Evolutionary conservation across 2,329 filamentous ascomycete genomes (phyloP).

Genomic region (Xylaria digitata): DNA sequence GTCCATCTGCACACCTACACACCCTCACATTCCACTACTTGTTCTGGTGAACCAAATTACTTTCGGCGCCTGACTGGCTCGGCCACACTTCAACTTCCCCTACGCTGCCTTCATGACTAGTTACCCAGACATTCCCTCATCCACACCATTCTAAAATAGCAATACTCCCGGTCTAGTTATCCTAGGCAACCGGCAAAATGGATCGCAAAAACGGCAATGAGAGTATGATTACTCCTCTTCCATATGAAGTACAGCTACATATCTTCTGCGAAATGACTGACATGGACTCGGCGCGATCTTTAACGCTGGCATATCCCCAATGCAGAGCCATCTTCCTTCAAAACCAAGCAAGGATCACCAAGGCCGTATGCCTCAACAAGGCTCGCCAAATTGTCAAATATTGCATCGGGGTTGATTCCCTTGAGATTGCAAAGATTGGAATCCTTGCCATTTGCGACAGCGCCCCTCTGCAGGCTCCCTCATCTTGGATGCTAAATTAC

Average conservation of each 20-base stretch:
- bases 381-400: not conserved
- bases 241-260: not conserved
- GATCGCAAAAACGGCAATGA: not conserved
- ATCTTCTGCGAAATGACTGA: constrained; percentile 2
- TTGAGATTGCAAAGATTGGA: not conserved
- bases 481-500: not conserved
- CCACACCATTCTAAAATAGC: not conserved
- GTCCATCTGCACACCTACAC: too few relatives aligned
- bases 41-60: too few relatives aligned
- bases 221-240: not conserved
- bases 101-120: not conserved
- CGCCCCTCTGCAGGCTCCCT: too few relatives aligned
- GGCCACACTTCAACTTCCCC: too few relatives aligned
- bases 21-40: too few relatives aligned
- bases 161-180: not conserved
- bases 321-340: not conserved
- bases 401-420: too few relatives aligned
- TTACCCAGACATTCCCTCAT: not conserved
- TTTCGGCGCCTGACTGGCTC: too few relatives aligned
- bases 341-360: not conserved
- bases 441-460: not conserved
- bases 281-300: not conserved
- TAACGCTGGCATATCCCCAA: not conserved
- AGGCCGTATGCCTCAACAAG: not conserved
- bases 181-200: not conserved